A percentile compares a stretch with the other conserved stretches of the same genome.
Evolutionary conservation across 2,329 filamentous ascomycete species (phyloP).

Genomic region (Knufia petricola): DNA sequence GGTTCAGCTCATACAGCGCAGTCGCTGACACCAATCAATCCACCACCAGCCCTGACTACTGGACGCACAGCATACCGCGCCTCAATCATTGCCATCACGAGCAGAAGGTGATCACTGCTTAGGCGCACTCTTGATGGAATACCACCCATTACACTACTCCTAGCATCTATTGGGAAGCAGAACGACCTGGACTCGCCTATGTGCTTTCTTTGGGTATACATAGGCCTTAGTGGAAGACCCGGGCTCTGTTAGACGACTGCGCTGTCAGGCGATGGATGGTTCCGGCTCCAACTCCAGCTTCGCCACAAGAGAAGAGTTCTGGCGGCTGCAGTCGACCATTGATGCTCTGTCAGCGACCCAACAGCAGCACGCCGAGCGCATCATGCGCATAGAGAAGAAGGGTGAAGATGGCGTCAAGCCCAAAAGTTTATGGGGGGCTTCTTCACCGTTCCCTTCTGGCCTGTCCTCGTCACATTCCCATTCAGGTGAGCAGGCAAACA

Average conservation of each 20-base stretch:
- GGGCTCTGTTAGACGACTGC: slow-evolving; percentile 5
- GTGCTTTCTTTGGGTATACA: slow-evolving; percentile 4
- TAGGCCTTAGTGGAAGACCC: not conserved
- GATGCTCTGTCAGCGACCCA: slow-evolving; percentile 52
- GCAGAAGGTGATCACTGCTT: not conserved
- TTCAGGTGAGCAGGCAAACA: slow-evolving; percentile 54
- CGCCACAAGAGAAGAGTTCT: slow-evolving; percentile 55
- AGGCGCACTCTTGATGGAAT: not conserved
- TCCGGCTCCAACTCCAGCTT: slow-evolving; percentile 37
- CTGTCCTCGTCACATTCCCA: slow-evolving; percentile 77
- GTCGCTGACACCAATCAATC: not conserved
- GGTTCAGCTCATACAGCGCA: not conserved
- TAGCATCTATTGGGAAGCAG: too few species aligned
- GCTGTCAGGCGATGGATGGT: slow-evolving; percentile 45
- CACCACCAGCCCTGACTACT: not conserved
- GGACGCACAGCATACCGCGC: not conserved
- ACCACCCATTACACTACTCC: not conserved
- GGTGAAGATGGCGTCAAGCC: slow-evolving; percentile 54
- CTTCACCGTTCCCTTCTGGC: slow-evolving; percentile 80
- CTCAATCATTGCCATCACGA: not conserved
- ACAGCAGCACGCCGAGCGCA: slow-evolving; percentile 51
- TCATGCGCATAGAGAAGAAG: slow-evolving; percentile 51
- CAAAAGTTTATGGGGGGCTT: slow-evolving; percentile 79
- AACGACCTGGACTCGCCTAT: not conserved
- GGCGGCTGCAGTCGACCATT: slow-evolving; percentile 55